phyloP scores from a whole-genome alignment of 2,329 filamentous ascomycete species.

The Phialemonium atrogriseum region DNA sequence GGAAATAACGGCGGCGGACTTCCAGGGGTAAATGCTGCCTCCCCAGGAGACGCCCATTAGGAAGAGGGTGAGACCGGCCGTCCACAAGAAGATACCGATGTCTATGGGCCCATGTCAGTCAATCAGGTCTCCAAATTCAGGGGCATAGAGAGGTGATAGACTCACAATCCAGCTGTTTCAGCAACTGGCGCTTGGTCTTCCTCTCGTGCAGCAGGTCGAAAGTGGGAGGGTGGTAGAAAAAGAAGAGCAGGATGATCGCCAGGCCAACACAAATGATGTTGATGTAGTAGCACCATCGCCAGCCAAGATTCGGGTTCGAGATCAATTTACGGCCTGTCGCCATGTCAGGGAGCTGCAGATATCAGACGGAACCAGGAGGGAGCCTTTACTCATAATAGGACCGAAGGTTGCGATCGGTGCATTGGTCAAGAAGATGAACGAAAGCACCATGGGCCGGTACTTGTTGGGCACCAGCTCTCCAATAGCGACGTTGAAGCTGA shows the following conservation, averaged over 20 bases:
- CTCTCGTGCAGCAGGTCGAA: constrained; percentile 29
- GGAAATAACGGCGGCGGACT: constrained; percentile 28
- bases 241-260: constrained; percentile 23
- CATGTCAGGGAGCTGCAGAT: constrained; percentile 24
- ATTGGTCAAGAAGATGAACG: constrained; percentile 24
- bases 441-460: constrained; percentile 25
- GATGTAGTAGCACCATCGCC: constrained; percentile 33
- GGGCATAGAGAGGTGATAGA: too few relatives aligned
- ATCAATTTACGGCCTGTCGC: constrained; percentile 27
- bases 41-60: constrained; percentile 38
- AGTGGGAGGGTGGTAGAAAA: constrained; percentile 28
- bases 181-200: constrained; percentile 24
- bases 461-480: constrained; percentile 34
- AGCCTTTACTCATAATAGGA: too few relatives aligned
- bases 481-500: constrained; percentile 27
- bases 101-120: too few relatives aligned
- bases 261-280: constrained; percentile 27
- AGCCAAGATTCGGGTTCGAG: constrained; percentile 23
- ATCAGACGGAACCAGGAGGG: too few relatives aligned
- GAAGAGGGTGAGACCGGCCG: constrained; percentile 33
- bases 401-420: constrained; percentile 25
- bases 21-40: constrained; percentile 32
- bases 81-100: constrained; percentile 35
- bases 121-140: too few relatives aligned
- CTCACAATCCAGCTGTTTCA: constrained; percentile 31